phyloP scores from a whole-genome alignment of 202 grass and related monocot genomes.

The Carex arenaria region DNA sequence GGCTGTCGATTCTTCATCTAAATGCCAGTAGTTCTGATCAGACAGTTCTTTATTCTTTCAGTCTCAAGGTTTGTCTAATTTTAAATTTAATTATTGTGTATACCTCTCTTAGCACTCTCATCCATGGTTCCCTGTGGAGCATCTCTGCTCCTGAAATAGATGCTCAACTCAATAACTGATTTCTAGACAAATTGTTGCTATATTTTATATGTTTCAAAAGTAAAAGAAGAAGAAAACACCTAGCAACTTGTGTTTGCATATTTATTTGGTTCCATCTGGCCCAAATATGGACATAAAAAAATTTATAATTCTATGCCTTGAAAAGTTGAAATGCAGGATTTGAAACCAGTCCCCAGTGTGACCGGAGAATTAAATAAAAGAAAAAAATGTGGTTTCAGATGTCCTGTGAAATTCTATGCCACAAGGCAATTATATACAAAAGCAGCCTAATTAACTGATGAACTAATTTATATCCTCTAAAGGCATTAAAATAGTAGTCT shows the following conservation, averaged over 20 bases:
- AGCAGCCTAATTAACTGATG: background rate
- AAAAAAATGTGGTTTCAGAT: background rate
- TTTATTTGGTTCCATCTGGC: background rate
- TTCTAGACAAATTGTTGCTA: background rate
- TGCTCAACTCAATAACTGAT: background rate
- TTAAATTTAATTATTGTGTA: background rate
- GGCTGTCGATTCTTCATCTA: conserved; percentile 71
- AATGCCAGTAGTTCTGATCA: conserved; percentile 60
- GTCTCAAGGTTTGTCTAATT: conserved; percentile 55
- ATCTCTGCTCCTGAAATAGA: background rate
- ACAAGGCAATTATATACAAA: background rate
- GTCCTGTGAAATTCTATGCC: background rate
- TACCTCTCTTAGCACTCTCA: background rate
- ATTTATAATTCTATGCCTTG: background rate
- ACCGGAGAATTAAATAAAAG: background rate
- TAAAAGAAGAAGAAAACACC: background rate
- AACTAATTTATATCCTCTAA: too few relatives aligned
- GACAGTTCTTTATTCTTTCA: conserved; percentile 81
- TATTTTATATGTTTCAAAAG: background rate
- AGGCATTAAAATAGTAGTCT: too few relatives aligned
- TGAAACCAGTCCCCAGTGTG: background rate
- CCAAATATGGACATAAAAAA: background rate
- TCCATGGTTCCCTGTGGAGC: background rate
- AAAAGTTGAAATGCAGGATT: background rate
- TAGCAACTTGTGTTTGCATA: background rate